A percentile compares a stretch with the other conserved stretches of the same genome.
Conservation (phyloP, 2,329 filamentous ascomycete genomes). For the Trichoderma sp. region DNA sequence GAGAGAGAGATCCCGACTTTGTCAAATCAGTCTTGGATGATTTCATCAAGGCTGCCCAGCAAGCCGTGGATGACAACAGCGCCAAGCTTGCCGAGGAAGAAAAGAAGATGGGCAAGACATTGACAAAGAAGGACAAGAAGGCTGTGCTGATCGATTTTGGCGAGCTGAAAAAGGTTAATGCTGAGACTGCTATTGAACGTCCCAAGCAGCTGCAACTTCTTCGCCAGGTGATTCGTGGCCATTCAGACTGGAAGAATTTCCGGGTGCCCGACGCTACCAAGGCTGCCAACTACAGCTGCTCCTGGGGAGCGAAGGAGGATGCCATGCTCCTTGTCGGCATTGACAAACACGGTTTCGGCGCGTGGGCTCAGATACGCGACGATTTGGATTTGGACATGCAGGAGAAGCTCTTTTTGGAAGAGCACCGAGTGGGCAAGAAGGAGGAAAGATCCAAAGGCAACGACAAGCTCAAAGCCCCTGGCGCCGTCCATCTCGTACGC, state of each 20-base stretch:
- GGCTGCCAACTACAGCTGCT: constrained; percentile 82
- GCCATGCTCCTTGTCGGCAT: constrained; percentile 97
- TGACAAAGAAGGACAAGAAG: constrained; percentile 97
- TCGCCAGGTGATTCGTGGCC: constrained; percentile 65
- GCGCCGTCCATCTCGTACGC: constrained; percentile 94
- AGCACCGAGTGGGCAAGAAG: constrained; percentile 97
- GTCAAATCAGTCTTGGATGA: constrained; percentile 73
- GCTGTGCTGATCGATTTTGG: constrained; percentile 93
- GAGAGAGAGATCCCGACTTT: constrained; percentile 76
- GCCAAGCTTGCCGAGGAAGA: constrained; percentile 76
- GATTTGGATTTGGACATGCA: constrained; percentile 79
- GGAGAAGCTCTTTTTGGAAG: constrained; percentile 94
- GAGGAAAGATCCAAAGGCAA: constrained; percentile 80
- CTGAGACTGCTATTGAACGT: constrained; percentile 89
- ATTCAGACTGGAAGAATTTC: constrained; percentile 72
- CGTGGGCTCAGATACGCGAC: constrained; percentile 91
- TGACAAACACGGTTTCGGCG: constrained; percentile 88
- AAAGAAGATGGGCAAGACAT: constrained; percentile 72
- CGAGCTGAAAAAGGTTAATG: constrained; percentile 91
- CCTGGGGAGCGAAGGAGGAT: constrained; percentile 91
- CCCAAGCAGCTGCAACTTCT: constrained; percentile 85
- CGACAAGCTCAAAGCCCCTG: constrained; percentile 82
- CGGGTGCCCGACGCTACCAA: constrained; percentile 90
- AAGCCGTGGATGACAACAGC: constrained; percentile 63
- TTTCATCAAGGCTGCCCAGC: constrained; percentile 58